Evolutionary conservation across 208 protist species (phyloP).

Genomic region (Balamuthia mandrillaris): DNA sequence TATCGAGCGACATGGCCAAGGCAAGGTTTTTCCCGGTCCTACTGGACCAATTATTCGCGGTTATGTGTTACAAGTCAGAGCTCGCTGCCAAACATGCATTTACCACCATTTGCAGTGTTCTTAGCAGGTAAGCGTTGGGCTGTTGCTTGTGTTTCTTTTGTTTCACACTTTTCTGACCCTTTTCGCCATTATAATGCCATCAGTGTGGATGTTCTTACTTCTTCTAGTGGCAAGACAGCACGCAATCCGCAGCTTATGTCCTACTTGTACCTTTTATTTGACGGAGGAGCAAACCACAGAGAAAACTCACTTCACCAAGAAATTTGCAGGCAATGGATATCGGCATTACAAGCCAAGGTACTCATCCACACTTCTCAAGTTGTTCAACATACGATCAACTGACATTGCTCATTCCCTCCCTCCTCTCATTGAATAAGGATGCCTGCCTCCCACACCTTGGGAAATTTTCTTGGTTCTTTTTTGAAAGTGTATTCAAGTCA

Average conservation of each 20-base stretch:
- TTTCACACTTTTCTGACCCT: too few species aligned
- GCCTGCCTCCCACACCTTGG: not conserved
- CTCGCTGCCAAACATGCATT: conserved; percentile 34
- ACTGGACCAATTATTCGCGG: conserved; percentile 35
- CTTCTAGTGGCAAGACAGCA: not conserved
- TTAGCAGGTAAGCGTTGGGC: conserved; percentile 14
- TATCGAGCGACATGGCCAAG: conserved; percentile 8
- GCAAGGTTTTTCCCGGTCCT: conserved; percentile 48
- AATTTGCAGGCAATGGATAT: not conserved
- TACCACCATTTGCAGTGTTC: conserved; percentile 13
- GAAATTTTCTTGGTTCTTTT: conserved; percentile 60
- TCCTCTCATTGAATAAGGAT: not conserved
- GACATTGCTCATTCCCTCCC: not conserved
- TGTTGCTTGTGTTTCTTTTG: not conserved
- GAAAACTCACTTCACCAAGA: conserved; percentile 9
- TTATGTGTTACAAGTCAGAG: conserved; percentile 44
- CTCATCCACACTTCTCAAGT: not conserved
- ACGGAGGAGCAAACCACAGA: too few species aligned
- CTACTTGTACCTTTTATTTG: not conserved
- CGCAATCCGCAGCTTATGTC: conserved; percentile 3
- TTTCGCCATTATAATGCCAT: not conserved
- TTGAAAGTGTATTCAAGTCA: conserved; percentile 60
- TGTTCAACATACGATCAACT: not conserved
- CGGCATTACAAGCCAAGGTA: not conserved
- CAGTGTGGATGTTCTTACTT: conserved; percentile 4